Conservation (phyloP, 257 asterid genomes). For the Lavandula angustifolia region DNA sequence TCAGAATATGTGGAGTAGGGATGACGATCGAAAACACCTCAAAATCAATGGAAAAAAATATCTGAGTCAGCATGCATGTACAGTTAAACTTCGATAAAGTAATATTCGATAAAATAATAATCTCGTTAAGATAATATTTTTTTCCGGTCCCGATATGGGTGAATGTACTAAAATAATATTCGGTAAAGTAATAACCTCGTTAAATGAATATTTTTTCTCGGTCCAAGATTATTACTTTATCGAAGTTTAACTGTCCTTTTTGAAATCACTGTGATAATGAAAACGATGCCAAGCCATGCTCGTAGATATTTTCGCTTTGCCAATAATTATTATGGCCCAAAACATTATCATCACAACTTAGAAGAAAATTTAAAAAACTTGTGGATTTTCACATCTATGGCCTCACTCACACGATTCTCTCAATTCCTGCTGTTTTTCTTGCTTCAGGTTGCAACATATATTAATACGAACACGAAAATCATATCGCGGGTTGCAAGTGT, state of each 20-base stretch:
- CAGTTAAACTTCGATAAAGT: no score
- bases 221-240: no score
- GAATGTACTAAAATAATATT: no score
- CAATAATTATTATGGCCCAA: conserved; percentile 44
- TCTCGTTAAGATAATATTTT: no score
- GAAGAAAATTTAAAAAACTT: conserved; percentile 8
- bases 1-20: conserved; percentile 28
- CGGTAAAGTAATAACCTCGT: no score
- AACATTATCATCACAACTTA: conserved; percentile 28
- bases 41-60: conserved; percentile 19
- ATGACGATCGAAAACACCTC: background rate
- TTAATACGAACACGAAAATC: no score
- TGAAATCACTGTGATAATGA: conserved; percentile 39
- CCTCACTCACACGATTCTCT: conserved; percentile 12
- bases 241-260: no score
- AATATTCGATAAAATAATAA: no score
- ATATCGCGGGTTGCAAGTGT: background rate
- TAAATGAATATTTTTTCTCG: no score
- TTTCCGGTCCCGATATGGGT: no score
- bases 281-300: conserved; percentile 46
- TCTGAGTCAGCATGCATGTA: conserved; percentile 33
- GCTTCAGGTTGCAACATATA: conserved; percentile 33
- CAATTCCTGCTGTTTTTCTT: conserved; percentile 21
- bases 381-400: conserved; percentile 32
- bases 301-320: conserved; percentile 37